Evolutionary conservation across 2,329 filamentous ascomycete species (phyloP).

Genomic region (Diplodia mutila): DNA sequence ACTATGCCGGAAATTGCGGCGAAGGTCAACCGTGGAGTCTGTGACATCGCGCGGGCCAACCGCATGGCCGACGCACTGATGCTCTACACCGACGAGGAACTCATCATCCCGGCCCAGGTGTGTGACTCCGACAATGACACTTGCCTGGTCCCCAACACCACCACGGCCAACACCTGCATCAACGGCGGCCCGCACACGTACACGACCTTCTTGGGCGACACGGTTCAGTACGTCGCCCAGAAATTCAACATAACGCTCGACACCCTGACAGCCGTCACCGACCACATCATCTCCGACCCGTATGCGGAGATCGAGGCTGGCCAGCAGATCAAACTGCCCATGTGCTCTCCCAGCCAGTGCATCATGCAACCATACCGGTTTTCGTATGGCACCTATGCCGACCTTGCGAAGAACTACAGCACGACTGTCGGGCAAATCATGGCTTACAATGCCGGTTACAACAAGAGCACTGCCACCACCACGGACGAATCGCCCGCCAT

Average conservation of each 20-base stretch:
- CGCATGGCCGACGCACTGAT: slow-evolving; percentile 11
- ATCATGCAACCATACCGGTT: slow-evolving; percentile 17
- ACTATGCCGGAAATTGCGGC: slow-evolving; percentile 1
- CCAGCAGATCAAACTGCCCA: slow-evolving; percentile 13
- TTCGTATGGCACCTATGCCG: slow-evolving; percentile 7
- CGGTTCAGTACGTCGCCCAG: neutral
- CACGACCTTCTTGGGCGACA: slow-evolving; percentile 21
- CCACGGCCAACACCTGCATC: neutral
- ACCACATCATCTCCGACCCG: too few relatives aligned
- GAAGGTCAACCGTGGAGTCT: slow-evolving; percentile 11
- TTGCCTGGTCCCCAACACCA: slow-evolving; percentile 5
- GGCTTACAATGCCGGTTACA: slow-evolving; percentile 22
- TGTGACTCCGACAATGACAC: slow-evolving; percentile 13
- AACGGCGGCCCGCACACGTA: slow-evolving; percentile 20
- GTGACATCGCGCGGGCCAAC: slow-evolving; percentile 24
- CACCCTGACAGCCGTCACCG: neutral
- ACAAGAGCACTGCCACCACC: slow-evolving; percentile 1
- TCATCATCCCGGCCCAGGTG: slow-evolving; percentile 6
- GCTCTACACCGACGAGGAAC: neutral
- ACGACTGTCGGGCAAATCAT: slow-evolving; percentile 27
- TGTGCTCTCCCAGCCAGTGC: slow-evolving; percentile 15
- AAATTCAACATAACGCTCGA: neutral
- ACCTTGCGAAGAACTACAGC: slow-evolving; percentile 19
- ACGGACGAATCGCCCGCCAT: neutral
- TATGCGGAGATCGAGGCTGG: neutral